A percentile compares a stretch with the other conserved stretches of the same genome.
These are phyloP conservation scores for Colletotrichum plurivorum DNA, from an alignment of 2,329 filamentous ascomycete genomes.

Conservation along the genomic window DNA sequence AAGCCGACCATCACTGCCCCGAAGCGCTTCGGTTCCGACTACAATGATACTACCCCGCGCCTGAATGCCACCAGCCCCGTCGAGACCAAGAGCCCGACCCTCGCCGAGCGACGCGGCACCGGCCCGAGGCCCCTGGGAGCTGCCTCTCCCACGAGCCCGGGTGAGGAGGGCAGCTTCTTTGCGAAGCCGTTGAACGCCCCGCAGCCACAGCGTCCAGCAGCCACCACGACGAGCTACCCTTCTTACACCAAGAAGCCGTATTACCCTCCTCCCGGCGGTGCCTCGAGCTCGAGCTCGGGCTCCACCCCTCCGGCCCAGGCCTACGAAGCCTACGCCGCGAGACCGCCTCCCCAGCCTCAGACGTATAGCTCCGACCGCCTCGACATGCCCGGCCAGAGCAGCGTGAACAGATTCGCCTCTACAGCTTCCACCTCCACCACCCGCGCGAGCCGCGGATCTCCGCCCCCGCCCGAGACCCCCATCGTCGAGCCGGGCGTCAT, in stretches of 20 bases:
- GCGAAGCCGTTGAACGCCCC: slow-evolving; percentile 72
- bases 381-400: slow-evolving; percentile 58
- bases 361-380: slow-evolving; percentile 50
- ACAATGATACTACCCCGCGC: slow-evolving; percentile 67
- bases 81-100: slow-evolving; percentile 72
- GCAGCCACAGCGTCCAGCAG: slow-evolving; percentile 56
- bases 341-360: slow-evolving; percentile 50
- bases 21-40: slow-evolving; percentile 61
- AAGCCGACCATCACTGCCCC: slow-evolving; percentile 55
- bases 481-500: slow-evolving; percentile 79
- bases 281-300: slow-evolving; percentile 2
- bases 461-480: slow-evolving; percentile 94
- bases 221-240: slow-evolving; percentile 60
- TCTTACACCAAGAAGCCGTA: slow-evolving; percentile 71
- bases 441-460: slow-evolving; percentile 90
- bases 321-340: slow-evolving; percentile 48
- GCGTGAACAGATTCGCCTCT: slow-evolving; percentile 77
- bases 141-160: slow-evolving; percentile 84
- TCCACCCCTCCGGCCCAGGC: slow-evolving; percentile 42
- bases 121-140: slow-evolving; percentile 78
- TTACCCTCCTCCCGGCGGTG: slow-evolving; percentile 68
- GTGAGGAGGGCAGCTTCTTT: slow-evolving; percentile 85
- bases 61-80: slow-evolving; percentile 67
- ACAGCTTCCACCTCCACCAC: slow-evolving; percentile 96
- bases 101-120: slow-evolving; percentile 88